These are phyloP conservation scores for Azolla pinnata DNA, from an alignment of 75 land plant species.

Conservation along the genomic window DNA sequence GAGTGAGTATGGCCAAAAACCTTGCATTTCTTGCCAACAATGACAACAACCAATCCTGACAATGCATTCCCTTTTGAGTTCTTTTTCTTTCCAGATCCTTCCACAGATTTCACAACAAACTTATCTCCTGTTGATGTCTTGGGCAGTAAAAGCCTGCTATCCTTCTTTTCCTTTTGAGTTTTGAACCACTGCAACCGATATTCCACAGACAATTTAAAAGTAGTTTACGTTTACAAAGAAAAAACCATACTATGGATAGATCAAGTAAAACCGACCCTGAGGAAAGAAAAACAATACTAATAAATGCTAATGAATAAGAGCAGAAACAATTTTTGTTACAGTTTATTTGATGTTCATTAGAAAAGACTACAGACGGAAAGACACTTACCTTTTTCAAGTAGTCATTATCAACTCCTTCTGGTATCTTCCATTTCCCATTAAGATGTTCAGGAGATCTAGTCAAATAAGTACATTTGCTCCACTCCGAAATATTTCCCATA, in stretches of 20 bases:
- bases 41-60: constrained; percentile 43
- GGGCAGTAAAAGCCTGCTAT: constrained; percentile 47
- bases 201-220: no score
- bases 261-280: no score
- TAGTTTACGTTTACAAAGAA: no score
- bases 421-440: constrained; percentile 79
- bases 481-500: constrained; percentile 64
- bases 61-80: constrained; percentile 17
- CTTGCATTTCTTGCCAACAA: constrained; percentile 17
- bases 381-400: constrained; percentile 65
- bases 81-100: constrained; percentile 2
- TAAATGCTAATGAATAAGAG: no score
- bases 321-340: no score
- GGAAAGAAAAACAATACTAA: no score
- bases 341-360: no score
- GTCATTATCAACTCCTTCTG: constrained; percentile 47
- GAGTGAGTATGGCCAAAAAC: not conserved
- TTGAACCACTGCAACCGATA: constrained; percentile 87
- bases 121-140: constrained; percentile 9
- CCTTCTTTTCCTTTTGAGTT: constrained; percentile 59
- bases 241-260: no score
- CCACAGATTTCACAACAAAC: constrained; percentile 14
- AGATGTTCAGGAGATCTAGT: constrained; percentile 52
- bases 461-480: constrained; percentile 86
- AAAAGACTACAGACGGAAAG: no score